Conservation (phyloP, 192 early-diverging fungal genomes). For the Radiomyces spectabilis region DNA sequence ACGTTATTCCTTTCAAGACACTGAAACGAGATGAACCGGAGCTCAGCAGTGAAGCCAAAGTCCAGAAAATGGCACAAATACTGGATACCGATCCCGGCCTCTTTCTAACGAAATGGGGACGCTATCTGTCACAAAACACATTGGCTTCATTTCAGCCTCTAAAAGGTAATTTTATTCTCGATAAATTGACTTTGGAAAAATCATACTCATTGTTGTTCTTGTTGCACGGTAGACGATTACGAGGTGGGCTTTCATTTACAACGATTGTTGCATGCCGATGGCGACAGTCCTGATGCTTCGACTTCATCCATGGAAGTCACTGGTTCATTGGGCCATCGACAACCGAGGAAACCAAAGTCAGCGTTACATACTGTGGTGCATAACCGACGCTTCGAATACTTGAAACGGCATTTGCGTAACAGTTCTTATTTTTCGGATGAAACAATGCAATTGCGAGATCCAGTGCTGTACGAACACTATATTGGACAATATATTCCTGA, state of each 20-base stretch:
- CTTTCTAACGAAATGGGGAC: constrained; percentile 36
- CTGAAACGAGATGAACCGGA: constrained; percentile 23
- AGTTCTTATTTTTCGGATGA: constrained; percentile 32
- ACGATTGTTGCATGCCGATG: constrained; percentile 8
- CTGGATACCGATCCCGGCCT: constrained; percentile 26
- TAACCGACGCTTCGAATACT: constrained; percentile 31
- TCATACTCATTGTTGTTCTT: not conserved
- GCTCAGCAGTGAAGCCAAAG: constrained; percentile 13
- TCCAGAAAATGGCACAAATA: constrained; percentile 13
- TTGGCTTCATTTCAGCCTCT: constrained; percentile 19
- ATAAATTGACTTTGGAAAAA: too few species aligned
- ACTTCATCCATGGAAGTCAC: not conserved
- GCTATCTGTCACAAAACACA: constrained; percentile 13
- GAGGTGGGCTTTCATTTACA: constrained; percentile 29
- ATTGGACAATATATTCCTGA: constrained; percentile 31
- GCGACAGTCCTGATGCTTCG: not conserved
- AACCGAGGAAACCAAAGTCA: not conserved
- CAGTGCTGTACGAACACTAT: constrained; percentile 32
- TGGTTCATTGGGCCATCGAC: not conserved
- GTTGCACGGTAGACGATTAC: constrained; percentile 14
- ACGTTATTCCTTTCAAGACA: constrained; percentile 27
- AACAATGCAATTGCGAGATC: constrained; percentile 30
- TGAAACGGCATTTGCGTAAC: constrained; percentile 16
- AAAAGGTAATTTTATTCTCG: too few species aligned
- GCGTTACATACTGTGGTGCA: constrained; percentile 10